Conservation (phyloP, 768 basidiomycete genomes). For the Trametes cubensis region DNA sequence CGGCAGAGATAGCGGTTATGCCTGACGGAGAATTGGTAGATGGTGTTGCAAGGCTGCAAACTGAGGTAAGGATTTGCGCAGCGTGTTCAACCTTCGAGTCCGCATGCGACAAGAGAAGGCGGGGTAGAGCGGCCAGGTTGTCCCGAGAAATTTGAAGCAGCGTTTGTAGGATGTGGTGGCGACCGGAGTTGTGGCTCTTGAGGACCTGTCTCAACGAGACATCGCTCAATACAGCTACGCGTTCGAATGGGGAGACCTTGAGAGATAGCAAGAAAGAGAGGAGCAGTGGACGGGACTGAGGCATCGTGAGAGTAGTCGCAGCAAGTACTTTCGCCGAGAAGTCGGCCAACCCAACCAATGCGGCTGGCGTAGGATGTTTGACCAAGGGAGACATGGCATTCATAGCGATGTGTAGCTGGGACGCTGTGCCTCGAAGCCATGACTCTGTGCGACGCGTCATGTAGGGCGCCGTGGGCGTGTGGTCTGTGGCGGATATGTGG, state of each 20-base stretch:
- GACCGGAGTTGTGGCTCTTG: constrained; percentile 41
- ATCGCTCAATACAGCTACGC: constrained; percentile 54
- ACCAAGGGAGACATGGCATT: constrained; percentile 73
- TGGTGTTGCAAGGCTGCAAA: constrained; percentile 54
- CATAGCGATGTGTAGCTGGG: constrained; percentile 83
- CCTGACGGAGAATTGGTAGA: constrained; percentile 8
- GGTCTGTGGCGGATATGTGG: background rate
- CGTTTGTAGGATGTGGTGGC: constrained; percentile 52
- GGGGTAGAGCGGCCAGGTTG: constrained; percentile 70
- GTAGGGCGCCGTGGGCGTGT: constrained; percentile 35
- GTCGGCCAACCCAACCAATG: constrained; percentile 56
- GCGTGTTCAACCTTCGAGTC: constrained; percentile 76
- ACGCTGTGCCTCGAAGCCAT: constrained; percentile 81
- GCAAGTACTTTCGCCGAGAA: constrained; percentile 60
- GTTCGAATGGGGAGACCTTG: constrained; percentile 57
- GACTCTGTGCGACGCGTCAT: constrained; percentile 62
- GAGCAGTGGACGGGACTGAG: constrained; percentile 66
- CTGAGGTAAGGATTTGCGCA: constrained; percentile 67
- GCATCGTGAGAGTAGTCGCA: constrained; percentile 62
- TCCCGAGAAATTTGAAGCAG: constrained; percentile 66
- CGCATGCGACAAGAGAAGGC: constrained; percentile 66
- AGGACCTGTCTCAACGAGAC: constrained; percentile 52
- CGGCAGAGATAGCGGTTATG: constrained; percentile 50
- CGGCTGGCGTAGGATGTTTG: constrained; percentile 70
- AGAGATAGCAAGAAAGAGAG: constrained; percentile 76